Base-by-base conservation (phyloP, 768 basidiomycete genomes). In the Auricularia heimuer region DNA sequence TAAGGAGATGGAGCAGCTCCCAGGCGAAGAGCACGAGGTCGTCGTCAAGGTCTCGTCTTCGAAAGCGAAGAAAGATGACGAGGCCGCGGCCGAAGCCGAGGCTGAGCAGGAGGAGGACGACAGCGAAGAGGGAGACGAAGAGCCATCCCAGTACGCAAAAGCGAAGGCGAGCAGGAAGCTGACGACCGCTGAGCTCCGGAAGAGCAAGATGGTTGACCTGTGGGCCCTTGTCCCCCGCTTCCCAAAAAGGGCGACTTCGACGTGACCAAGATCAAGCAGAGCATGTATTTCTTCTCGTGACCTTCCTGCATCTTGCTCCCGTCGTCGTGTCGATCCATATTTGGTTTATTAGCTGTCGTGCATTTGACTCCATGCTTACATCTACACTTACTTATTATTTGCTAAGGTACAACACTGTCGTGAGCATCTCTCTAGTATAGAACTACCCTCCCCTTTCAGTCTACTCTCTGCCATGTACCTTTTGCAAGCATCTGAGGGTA, bases 281-380 rank as follows among this genome's bases (percentile, higher is more conserved):
- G 89, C 54, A 80, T 81, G 44, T 98, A 98, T 76, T 98, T 98
- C 83, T 98, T 98, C 82, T 95, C 94, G 54, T 97, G 18, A 14
- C 39, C 39, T 42, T 14, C 39, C 12, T 42, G 11, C 47, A 51
- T 51, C 16, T 51, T 51, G 4, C 6, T 51, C 18, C 6, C 16
- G 11, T 51, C 18, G 8, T 18, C 16, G 11, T 4, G 47, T 16
- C 6, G 39, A 42, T 7, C 39, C 12, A 14, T 14, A 4, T 42
- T 14, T 7, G 8, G 8, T 42, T 42, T 42, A 7, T 42, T 14
- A 14, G 39, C 39, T 42, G 39, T 42, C 39, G 21, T n/a, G 39
- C 61, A 62, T 62, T 1, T 62, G 10, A 10, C 37, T 36, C 39
- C 8, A 24, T 62, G 21, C 33, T 34, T 36, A 33, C n/a, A 34